phyloP scores from a whole-genome alignment of 2,329 filamentous ascomycete genomes.

The Daldinia sp. region DNA sequence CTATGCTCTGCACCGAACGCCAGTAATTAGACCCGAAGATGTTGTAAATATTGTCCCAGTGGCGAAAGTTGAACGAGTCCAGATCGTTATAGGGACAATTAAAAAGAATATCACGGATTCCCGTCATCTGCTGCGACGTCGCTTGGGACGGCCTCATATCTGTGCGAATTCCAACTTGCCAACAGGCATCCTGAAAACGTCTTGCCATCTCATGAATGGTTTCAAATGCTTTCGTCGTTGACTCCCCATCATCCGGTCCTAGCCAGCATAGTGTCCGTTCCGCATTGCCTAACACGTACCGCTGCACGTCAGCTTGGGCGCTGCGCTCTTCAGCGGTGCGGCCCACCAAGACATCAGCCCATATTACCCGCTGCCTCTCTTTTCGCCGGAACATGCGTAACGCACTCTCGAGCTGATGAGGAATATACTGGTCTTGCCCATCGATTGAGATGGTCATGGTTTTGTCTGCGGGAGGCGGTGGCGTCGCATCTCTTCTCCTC shows the following conservation, averaged over 20 bases:
- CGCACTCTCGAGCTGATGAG: constrained; percentile 38
- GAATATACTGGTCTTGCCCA: constrained; percentile 32
- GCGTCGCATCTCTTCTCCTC: not conserved
- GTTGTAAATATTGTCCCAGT: constrained; percentile 37
- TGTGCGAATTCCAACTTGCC: constrained; percentile 24
- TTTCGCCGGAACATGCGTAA: constrained; percentile 43
- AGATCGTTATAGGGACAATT: constrained; percentile 34
- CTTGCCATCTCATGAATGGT: constrained; percentile 40
- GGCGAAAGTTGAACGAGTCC: constrained; percentile 41
- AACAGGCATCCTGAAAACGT: constrained; percentile 31
- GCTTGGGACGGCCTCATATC: constrained; percentile 13
- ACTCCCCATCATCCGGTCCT: constrained; percentile 31
- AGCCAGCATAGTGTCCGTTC: constrained; percentile 47
- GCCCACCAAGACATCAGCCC: constrained; percentile 43
- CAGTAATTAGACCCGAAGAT: constrained; percentile 43
- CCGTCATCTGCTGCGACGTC: constrained; percentile 31
- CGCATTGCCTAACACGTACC: constrained; percentile 39
- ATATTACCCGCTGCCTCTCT: constrained; percentile 40
- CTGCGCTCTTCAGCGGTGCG: constrained; percentile 41
- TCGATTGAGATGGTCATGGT: constrained; percentile 32
- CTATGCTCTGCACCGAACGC: constrained; percentile 34
- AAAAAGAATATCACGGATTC: constrained; percentile 19
- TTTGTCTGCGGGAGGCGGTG: constrained; percentile 5
- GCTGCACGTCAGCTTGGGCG: constrained; percentile 27
- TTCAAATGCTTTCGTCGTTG: constrained; percentile 37